Percentiles rank a stretch among this genome's conserved stretches.
These are phyloP conservation scores for Trypanosomatidae sp. DNA, from an alignment of 208 protist genomes.

Conservation along the genomic window DNA sequence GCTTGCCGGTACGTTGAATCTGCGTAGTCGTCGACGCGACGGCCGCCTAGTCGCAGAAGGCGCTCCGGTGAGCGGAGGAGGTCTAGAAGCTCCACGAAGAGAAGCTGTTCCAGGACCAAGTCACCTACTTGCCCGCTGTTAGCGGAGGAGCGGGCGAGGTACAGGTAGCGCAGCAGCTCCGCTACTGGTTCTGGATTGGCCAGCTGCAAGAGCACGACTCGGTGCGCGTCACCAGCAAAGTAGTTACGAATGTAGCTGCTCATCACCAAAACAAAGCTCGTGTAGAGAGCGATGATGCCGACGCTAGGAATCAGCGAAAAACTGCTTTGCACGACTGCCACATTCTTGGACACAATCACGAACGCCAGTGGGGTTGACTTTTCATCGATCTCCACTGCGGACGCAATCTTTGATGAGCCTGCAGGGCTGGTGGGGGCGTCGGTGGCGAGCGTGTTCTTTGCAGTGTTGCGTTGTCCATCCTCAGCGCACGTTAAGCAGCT, in stretches of 20 bases:
- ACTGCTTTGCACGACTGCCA: conserved; percentile 28
- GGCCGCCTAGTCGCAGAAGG: conserved; percentile 45
- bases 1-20: conserved; percentile 21
- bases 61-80: conserved; percentile 55
- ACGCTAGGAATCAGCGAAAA: conserved; percentile 57
- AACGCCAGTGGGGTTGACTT: conserved; percentile 9
- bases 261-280: conserved; percentile 73
- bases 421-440: neutral
- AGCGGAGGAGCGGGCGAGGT: conserved; percentile 45
- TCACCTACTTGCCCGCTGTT: conserved; percentile 44
- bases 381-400: neutral
- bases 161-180: conserved; percentile 55
- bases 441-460: neutral
- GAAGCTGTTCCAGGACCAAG: conserved; percentile 63
- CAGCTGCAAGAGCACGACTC: conserved; percentile 50
- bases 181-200: conserved; percentile 56
- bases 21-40: conserved; percentile 54
- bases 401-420: neutral
- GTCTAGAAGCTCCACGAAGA: conserved; percentile 74
- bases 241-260: conserved; percentile 50
- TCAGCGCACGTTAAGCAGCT: conserved; percentile 14
- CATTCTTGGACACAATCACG: conserved; percentile 43
- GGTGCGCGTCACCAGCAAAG: conserved; percentile 52
- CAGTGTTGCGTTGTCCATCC: neutral
- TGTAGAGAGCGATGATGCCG: conserved; percentile 78